Conservation (phyloP, 306 rosid species). For the Herpetospermum pedunculosum region DNA sequence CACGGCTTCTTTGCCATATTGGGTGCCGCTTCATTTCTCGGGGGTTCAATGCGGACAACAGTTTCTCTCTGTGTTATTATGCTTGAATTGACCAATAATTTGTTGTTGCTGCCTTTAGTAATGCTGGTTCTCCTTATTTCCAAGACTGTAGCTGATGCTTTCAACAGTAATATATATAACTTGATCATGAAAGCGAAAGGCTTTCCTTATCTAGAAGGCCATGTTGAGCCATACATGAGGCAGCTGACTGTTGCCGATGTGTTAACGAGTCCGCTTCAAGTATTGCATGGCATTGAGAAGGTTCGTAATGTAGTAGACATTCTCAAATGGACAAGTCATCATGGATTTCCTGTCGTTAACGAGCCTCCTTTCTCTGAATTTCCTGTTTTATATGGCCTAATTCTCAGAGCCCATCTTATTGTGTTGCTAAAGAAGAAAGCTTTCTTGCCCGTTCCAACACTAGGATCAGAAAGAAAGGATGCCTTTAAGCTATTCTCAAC, state of each 20-base stretch:
- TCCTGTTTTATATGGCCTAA: conserved; percentile 57
- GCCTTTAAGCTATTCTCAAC: conserved; percentile 35
- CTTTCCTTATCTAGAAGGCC: conserved; percentile 74
- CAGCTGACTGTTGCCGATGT: conserved; percentile 68
- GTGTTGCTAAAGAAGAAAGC: conserved; percentile 64
- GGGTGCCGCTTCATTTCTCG: conserved; percentile 87
- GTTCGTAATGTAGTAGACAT: conserved; percentile 59
- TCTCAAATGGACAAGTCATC: conserved; percentile 55
- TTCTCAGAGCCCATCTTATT: conserved; percentile 73
- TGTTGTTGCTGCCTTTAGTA: conserved; percentile 66
- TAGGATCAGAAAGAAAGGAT: conserved; percentile 15
- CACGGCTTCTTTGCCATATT: conserved; percentile 89
- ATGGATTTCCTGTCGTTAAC: conserved; percentile 85
- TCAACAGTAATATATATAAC: conserved; percentile 71
- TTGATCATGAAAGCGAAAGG: conserved; percentile 92
- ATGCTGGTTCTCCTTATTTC: conserved; percentile 87
- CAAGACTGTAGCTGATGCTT: conserved; percentile 77
- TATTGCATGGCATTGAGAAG: conserved; percentile 70
- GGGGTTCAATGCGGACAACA: conserved; percentile 93
- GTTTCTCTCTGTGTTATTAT: conserved; percentile 85
- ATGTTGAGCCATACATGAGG: conserved; percentile 86
- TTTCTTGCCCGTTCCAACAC: conserved; percentile 33
- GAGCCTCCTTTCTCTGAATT: conserved; percentile 53
- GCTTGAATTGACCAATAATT: conserved; percentile 81
- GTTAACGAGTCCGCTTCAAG: conserved; percentile 79